Conservation (phyloP, 2,329 filamentous ascomycete genomes). For the Aspergillus clavatus region DNA sequence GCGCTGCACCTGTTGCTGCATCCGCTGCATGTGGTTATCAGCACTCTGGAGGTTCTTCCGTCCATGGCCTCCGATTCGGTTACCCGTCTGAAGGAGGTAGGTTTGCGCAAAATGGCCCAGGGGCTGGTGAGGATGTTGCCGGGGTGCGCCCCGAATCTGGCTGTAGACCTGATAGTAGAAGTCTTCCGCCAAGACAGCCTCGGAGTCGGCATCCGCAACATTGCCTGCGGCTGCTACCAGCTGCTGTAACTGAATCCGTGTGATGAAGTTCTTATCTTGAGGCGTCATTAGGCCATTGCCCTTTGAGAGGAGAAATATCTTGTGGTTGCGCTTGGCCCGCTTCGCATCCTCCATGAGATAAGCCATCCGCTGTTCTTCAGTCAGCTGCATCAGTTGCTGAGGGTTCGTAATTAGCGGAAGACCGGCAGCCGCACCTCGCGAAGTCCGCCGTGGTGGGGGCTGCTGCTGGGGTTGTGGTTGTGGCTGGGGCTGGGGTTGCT, state of each 20-base stretch:
- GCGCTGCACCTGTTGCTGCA: conserved; percentile 98
- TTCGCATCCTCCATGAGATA: conserved; percentile 89
- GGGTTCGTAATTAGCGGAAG: conserved; percentile 61
- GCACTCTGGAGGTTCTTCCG: conserved; percentile 74
- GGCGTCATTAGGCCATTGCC: conserved; percentile 98
- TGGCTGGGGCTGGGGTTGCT: conserved; percentile 33
- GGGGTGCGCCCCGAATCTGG: conserved; percentile 83
- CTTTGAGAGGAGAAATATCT: conserved; percentile 88
- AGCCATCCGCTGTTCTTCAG: conserved; percentile 76
- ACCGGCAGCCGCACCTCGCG: conserved; percentile 33
- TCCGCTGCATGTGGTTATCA: conserved; percentile 96
- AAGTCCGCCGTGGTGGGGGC: conserved; percentile 29
- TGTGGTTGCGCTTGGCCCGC: conserved; percentile 94
- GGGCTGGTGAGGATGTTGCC: conserved; percentile 87
- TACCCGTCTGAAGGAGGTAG: conserved; percentile 91
- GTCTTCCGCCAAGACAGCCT: conserved; percentile 80
- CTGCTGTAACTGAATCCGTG: conserved; percentile 93
- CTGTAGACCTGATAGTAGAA: conserved; percentile 99
- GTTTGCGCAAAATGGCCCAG: conserved; percentile 96
- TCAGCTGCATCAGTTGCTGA: conserved; percentile 69
- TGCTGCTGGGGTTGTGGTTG: conserved; percentile 32
- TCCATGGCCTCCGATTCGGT: conserved; percentile 64
- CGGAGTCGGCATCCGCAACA: conserved; percentile 70
- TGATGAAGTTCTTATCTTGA: conserved; percentile 99
- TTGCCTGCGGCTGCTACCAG: conserved; percentile 89